Evolutionary conservation across 257 asterid species (phyloP), one percentile per base, ranked within the genome.

Genomic region (Coffea canephora): DNA sequence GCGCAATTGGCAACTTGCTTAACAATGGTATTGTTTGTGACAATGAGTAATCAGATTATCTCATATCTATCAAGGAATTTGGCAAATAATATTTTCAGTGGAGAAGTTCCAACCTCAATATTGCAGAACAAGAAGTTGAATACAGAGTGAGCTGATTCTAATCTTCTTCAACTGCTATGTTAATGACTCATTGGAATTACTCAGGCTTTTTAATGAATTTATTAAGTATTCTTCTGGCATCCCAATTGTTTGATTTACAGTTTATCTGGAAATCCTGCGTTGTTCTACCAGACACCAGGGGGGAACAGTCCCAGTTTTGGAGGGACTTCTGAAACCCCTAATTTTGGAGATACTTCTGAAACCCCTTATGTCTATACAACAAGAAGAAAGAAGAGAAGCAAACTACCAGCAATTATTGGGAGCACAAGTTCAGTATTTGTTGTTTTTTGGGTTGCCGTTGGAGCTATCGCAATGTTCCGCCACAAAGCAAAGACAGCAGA

Each of bases 21-120:
- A 18, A 55, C 18, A 23, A 16, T 55, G 21, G 23, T 15, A 4
- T 18, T 18, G n/a, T 18, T 55, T 18, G 1, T 5, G 25, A 18
- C 2, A n/a, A 55, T 18, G 8, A 50, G 50, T 10, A 3, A 18
- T 39, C 49, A 39, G 41, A 67, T 8, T 62, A n/a, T 8, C 13
- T 67, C 55, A 15, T 12, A 34, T 48, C 23, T 68, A 39, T 16
- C 46, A 73, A 89, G 93, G 84, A 76, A 87, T 77, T 80, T 89
- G 85, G 84, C 83, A 8, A 23, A 70, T 68, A 89, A 89, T 80
- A 3, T 23, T 1, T 83, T 89, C 71, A 36, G 23, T 31, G 93
- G 93, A 82, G 5, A 14, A 25, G 57, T 89, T 46, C 93, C 93
- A 10, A 81, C 80, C 78, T 83, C 91, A 74, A 54, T 89, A 59